These are phyloP conservation scores for Saprolegnia diclina DNA, from an alignment of 352 stramenopile species.

Conservation along the genomic window DNA sequence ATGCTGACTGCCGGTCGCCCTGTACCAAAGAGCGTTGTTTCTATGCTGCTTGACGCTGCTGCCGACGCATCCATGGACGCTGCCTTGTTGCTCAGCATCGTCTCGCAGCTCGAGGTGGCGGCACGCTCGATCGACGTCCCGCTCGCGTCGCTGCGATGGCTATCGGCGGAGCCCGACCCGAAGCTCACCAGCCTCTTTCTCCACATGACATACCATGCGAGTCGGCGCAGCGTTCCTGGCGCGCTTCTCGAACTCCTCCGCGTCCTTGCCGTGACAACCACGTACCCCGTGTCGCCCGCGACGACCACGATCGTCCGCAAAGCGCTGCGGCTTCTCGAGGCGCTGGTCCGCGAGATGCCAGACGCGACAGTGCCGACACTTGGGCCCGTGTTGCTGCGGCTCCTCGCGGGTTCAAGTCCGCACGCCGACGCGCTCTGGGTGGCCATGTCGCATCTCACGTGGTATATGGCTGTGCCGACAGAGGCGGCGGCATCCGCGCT, in stretches of 20 bases:
- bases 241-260: neutral
- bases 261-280: neutral
- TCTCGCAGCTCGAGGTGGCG: neutral
- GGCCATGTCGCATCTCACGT: conserved; percentile 11
- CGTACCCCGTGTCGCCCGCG: neutral
- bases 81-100: neutral
- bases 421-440: neutral
- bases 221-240: neutral
- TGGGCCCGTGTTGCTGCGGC: neutral
- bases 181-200: neutral
- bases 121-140: neutral
- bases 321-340: conserved; percentile 3
- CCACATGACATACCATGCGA: conserved; percentile 9
- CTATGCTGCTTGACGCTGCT: neutral
- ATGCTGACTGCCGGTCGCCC: neutral
- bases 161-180: neutral
- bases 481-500: neutral
- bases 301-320: neutral
- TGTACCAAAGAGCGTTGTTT: too few relatives aligned
- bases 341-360: neutral
- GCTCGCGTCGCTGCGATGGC: neutral
- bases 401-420: neutral
- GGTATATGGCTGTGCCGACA: neutral
- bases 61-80: neutral
- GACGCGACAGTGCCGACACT: neutral